Evolutionary conservation across 306 rosid genomes (phyloP).

Genomic region (Fragaria nilgerrensis): DNA sequence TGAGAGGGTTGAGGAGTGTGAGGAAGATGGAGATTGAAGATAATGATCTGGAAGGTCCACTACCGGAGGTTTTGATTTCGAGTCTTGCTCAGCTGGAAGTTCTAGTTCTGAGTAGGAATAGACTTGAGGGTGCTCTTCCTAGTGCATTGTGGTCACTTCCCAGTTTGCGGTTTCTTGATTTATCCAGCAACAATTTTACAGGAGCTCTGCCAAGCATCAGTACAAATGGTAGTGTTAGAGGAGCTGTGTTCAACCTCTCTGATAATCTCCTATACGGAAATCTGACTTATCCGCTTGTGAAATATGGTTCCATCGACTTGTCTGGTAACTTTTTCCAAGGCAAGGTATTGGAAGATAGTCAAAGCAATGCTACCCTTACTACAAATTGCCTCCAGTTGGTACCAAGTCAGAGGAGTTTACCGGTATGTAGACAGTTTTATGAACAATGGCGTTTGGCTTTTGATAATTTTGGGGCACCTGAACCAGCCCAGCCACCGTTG

Average conservation of each 20-base stretch:
- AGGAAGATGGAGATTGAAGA: slow-evolving; percentile 31
- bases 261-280: slow-evolving; percentile 66
- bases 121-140: slow-evolving; percentile 52
- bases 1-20: slow-evolving; percentile 37
- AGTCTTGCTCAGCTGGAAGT: slow-evolving; percentile 33
- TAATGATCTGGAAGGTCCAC: slow-evolving; percentile 41
- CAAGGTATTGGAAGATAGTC: slow-evolving; percentile 26
- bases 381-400: slow-evolving; percentile 58
- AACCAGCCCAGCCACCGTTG: slow-evolving; percentile 5
- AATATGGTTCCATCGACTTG: slow-evolving; percentile 49
- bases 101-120: slow-evolving; percentile 48
- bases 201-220: slow-evolving; percentile 43
- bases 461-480: slow-evolving; percentile 29
- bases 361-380: slow-evolving; percentile 37
- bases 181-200: slow-evolving; percentile 61
- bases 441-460: slow-evolving; percentile 33
- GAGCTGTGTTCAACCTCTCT: slow-evolving; percentile 56
- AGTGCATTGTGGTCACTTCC: slow-evolving; percentile 43
- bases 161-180: slow-evolving; percentile 52
- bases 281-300: slow-evolving; percentile 35
- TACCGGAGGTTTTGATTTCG: slow-evolving; percentile 42
- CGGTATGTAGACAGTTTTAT: slow-evolving; percentile 63
- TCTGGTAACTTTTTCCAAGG: slow-evolving; percentile 81
- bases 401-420: slow-evolving; percentile 49
- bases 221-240: slow-evolving; percentile 25